Evolutionary conservation across 2,329 filamentous ascomycete genomes (phyloP).

Genomic region (Talaromyces piceae): DNA sequence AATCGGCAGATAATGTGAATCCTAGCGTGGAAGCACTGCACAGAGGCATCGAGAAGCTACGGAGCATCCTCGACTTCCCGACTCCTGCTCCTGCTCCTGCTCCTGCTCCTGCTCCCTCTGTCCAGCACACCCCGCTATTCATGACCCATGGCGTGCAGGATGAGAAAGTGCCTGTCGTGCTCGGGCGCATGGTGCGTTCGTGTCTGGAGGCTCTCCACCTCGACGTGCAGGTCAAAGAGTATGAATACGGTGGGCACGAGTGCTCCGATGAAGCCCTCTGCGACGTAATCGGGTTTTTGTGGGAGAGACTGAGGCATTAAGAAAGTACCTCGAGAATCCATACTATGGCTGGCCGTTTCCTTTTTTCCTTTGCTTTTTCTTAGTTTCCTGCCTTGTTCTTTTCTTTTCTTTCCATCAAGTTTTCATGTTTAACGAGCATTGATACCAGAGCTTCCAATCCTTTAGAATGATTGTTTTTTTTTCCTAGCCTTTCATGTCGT

Average conservation of each 20-base stretch:
- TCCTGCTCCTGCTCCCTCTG: too few relatives aligned
- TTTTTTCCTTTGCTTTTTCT: too few relatives aligned
- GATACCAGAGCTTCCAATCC: background rate
- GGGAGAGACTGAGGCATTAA: background rate
- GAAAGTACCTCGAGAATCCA: too few relatives aligned
- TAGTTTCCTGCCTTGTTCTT: too few relatives aligned
- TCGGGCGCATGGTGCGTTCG: background rate
- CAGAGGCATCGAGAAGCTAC: background rate
- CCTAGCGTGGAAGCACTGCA: background rate
- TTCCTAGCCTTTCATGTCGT: background rate
- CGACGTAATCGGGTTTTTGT: slow-evolving; percentile 4
- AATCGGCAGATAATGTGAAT: background rate
- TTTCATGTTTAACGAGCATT: background rate
- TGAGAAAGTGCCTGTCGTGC: background rate
- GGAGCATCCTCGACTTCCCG: background rate
- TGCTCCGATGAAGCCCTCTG: slow-evolving; percentile 3
- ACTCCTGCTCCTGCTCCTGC: background rate
- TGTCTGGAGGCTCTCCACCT: background rate
- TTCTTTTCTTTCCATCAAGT: too few relatives aligned
- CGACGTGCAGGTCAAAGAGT: background rate
- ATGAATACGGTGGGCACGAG: background rate
- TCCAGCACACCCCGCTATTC: slow-evolving; percentile 4
- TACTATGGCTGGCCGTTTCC: too few relatives aligned
- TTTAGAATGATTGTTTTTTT: background rate
- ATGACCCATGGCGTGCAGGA: slow-evolving; percentile 3